Evolutionary conservation across 2,329 filamentous ascomycete species (phyloP), one percentile per base, ranked within the genome.

Genomic region (Sporothrix pseudoabietina): DNA sequence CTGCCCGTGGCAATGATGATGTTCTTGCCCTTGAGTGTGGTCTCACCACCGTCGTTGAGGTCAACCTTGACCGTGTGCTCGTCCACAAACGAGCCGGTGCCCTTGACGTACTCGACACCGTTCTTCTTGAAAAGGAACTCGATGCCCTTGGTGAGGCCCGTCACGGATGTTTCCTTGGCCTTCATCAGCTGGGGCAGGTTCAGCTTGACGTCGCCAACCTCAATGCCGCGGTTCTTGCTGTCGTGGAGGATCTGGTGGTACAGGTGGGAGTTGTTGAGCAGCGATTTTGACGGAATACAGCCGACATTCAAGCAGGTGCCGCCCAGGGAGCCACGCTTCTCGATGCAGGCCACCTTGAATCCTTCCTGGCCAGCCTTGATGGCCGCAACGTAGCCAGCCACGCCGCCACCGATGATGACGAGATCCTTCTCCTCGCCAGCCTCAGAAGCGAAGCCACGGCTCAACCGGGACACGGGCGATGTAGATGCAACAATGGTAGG

Each of bases 81-180:
- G 82, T 93, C 93, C 79, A 91, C 88, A 81, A 98, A 97, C 65
- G 93, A 88, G 78, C 92, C 95, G 70, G 93, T 90, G 78, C 96
- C 96, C 87, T 98, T 98, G 85, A 98, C 88, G 84, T 98, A 99
- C 82, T 98, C 94, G 77, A 98, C 96, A 76, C 94, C 93, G 86
- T 99, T 99, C 89, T 99, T 98, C 91, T 98, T 98, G 85, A 99
- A 92, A 76, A 99, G 87, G 82, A 95, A 99, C 84, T 99, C 96
- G 77, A 99, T 92, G 82, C 96, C 96, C 87, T 98, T 98, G 77
- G 96, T 99, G 77, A 99, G 86, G 69, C 94, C 90, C 55, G 86
- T 84, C 76, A 99, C 96, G 71, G 96, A 97, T 49, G 90, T 92
- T 71, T 99, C 95, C 87, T 99, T 99, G 74, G 96, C 94, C 87